Evolutionary conservation across 768 basidiomycete genomes (phyloP).

Genomic region (Tricholoma saponaceum): DNA sequence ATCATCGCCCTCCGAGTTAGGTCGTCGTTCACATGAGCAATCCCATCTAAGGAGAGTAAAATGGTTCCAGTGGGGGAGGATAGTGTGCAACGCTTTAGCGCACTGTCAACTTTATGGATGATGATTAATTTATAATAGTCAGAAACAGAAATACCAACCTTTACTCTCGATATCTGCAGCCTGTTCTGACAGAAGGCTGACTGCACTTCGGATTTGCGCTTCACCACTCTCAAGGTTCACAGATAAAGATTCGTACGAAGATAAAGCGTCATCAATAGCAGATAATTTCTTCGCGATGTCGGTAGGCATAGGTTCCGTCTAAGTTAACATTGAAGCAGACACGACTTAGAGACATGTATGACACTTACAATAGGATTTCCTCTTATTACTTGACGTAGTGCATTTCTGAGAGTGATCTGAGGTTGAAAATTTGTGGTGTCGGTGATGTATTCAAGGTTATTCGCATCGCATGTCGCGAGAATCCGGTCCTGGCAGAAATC

Average conservation of each 20-base stretch:
- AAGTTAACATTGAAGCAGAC: slow-evolving; percentile 1
- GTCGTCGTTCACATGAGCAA: slow-evolving; percentile 30
- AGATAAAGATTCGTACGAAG: slow-evolving; percentile 23
- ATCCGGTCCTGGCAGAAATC: slow-evolving; percentile 57
- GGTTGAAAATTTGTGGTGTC: slow-evolving; percentile 79
- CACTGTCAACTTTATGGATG: slow-evolving; percentile 35
- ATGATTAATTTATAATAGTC: slow-evolving; percentile 4
- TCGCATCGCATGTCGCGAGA: slow-evolving; percentile 69
- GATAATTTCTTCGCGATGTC: slow-evolving; percentile 29
- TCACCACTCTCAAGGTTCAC: slow-evolving; percentile 29
- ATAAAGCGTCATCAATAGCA: slow-evolving; percentile 26
- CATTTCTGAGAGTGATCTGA: slow-evolving; percentile 66
- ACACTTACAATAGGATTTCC: slow-evolving; percentile 17
- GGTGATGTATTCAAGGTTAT: slow-evolving; percentile 55
- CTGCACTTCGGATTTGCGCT: slow-evolving; percentile 34
- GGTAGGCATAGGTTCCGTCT: slow-evolving; percentile 19
- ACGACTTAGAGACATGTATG: background rate
- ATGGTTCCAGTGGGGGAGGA: slow-evolving; percentile 50
- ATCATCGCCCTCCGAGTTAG: slow-evolving; percentile 39
- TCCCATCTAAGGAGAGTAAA: slow-evolving; percentile 34
- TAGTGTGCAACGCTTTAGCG: slow-evolving; percentile 29
- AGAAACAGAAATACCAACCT: slow-evolving; percentile 29
- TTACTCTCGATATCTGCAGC: slow-evolving; percentile 38
- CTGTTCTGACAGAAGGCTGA: slow-evolving; percentile 29
- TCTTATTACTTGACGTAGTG: slow-evolving; percentile 50